phyloP scores from a whole-genome alignment of 78 protist species.

The Capsaspora owczarzaki region DNA sequence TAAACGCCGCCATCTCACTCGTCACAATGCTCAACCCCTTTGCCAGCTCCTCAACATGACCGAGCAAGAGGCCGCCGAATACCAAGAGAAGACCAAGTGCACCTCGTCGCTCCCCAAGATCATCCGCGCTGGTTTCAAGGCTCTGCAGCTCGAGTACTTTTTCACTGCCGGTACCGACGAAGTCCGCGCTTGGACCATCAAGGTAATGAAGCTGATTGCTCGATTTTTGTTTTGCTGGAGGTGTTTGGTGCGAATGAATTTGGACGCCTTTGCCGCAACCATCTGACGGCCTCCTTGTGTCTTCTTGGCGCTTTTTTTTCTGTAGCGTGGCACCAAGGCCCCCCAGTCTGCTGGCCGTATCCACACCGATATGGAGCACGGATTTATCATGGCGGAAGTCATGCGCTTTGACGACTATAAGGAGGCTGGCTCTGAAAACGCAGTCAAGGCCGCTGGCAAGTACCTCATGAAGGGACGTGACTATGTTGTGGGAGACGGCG shows the following conservation, averaged over 20 bases:
- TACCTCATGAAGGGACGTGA: slow-evolving; percentile 39
- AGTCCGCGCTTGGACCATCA: slow-evolving; percentile 40
- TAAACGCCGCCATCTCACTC: too few species aligned
- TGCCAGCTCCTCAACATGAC: neutral
- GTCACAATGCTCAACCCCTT: neutral
- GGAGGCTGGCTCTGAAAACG: slow-evolving; percentile 38
- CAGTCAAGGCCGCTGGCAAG: slow-evolving; percentile 56
- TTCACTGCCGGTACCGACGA: slow-evolving; percentile 50
- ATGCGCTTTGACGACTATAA: slow-evolving; percentile 38
- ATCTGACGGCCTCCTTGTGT: too few species aligned
- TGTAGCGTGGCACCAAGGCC: too few species aligned
- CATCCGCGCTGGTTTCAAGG: slow-evolving; percentile 17
- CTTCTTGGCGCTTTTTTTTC: too few species aligned
- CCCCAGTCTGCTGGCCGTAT: slow-evolving; percentile 41
- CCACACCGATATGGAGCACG: slow-evolving; percentile 37
- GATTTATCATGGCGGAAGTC: slow-evolving; percentile 49
- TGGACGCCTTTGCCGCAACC: too few species aligned
- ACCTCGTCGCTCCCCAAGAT: slow-evolving; percentile 17
- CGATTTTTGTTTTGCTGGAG: too few species aligned
- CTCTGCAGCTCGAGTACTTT: slow-evolving; percentile 26
- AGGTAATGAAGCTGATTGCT: too few species aligned
- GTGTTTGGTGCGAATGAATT: too few species aligned
- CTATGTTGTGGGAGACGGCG: slow-evolving; percentile 60
- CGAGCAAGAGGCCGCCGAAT: neutral
- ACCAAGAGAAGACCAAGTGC: slow-evolving; percentile 28